Evolutionary conservation across 73 alveolate species (phyloP), one percentile per base, ranked within the genome.

Genomic region (Loxodes magnus): DNA sequence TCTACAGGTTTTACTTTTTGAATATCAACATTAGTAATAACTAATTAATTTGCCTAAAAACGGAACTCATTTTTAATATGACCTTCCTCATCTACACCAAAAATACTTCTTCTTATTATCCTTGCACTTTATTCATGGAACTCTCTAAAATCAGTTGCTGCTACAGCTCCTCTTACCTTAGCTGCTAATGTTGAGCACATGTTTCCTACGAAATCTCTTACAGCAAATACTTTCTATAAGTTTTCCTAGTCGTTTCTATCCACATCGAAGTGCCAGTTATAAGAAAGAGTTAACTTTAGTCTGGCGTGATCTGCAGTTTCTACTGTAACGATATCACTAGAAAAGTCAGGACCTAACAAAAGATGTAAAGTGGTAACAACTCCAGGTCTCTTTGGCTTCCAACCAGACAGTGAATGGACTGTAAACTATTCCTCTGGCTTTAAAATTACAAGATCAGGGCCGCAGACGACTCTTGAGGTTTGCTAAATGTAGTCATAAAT

Each of bases 241-340:
- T 56, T 21, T 22, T 77, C 84, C 22, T 31, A 48, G 41, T 77
- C 53, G 6, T 19, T 55, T 20, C 48, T 56, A 35, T 82, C 64
- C n/a, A 70, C 58, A 16, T 51, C 30, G 74, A 82, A 82, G 33
- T 35, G 37, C 94, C 94, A 82, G 53, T 71, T 77, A 56, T 82
- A 82, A 2, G 94, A 80, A 16, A 82, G 81, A 20, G 63, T 59
- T 5, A 82, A 68, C 15, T 64, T 42, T 6, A 82, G 68, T 3
- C 73, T 56, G 25, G 90, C 90, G 46, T 82, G 94, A 56, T 82
- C 94, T n/a, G 83, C 56, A 26, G 90, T 82, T 24, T 79, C 94
- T 2, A 82, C 94, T 12, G 66, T 38, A 56, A 82, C 62, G 46
- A 62, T 62, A 65, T 82, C 94, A 36, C 90, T 67, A 60, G 78